These are phyloP conservation scores for Penicillium malachiteum DNA, from an alignment of 495 filamentous ascomycete species.

Conservation along the genomic window DNA sequence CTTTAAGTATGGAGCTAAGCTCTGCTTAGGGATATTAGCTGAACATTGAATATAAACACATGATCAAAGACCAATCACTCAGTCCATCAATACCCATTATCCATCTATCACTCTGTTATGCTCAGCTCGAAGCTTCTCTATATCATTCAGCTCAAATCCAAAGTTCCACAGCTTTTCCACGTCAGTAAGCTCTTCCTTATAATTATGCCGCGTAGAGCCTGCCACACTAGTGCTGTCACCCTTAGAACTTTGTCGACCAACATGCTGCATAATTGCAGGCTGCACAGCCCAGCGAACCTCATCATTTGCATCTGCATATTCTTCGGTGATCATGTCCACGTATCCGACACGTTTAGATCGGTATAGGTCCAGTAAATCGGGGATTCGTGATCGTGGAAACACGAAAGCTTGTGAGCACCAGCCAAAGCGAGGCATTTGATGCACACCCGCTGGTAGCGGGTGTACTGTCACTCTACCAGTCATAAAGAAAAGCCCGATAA, in stretches of 20 bases:
- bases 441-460: slow-evolving; percentile 36
- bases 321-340: slow-evolving; percentile 44
- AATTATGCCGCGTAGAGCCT: not conserved
- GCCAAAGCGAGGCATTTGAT: slow-evolving; percentile 50
- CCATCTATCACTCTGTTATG: not conserved
- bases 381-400: not conserved
- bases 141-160: not conserved
- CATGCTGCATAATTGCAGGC: slow-evolving; percentile 51
- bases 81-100: not conserved
- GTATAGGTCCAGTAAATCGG: not conserved
- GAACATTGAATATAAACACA: no score
- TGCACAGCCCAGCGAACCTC: slow-evolving; percentile 46
- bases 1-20: no score
- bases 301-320: slow-evolving; percentile 35
- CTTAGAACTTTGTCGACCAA: slow-evolving; percentile 37
- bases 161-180: slow-evolving; percentile 1
- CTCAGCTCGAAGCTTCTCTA: not conserved
- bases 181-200: not conserved
- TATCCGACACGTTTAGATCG: slow-evolving; percentile 10
- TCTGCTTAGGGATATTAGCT: no score
- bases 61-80: no score
- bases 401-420: slow-evolving; percentile 35
- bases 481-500: slow-evolving; percentile 33
- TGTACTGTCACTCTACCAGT: slow-evolving; percentile 37
- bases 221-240: not conserved